Evolutionary conservation across 768 basidiomycete species (phyloP).

Genomic region (Polyporus arcularius): DNA sequence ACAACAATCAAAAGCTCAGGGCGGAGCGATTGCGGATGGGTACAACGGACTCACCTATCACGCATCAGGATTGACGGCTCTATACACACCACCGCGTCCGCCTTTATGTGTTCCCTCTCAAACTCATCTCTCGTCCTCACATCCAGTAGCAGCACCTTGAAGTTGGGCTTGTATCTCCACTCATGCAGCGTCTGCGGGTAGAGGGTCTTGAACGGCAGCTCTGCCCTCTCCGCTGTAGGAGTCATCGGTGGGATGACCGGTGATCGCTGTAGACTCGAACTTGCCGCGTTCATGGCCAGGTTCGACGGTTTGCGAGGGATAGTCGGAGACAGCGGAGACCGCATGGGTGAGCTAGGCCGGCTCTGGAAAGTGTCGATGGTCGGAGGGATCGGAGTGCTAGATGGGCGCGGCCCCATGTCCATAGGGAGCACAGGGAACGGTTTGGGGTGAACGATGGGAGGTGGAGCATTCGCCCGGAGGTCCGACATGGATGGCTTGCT

Average conservation of each 20-base stretch:
- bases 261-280: slow-evolving; percentile 37
- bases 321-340: slow-evolving; percentile 38
- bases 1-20: not conserved
- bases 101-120: slow-evolving; percentile 69
- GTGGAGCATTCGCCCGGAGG: slow-evolving; percentile 13
- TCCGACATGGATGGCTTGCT: slow-evolving; percentile 13
- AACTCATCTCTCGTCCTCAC: slow-evolving; percentile 80
- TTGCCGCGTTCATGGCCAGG: slow-evolving; percentile 30
- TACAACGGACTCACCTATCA: slow-evolving; percentile 53
- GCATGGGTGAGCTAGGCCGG: slow-evolving; percentile 55
- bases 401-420: slow-evolving; percentile 56
- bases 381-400: slow-evolving; percentile 70
- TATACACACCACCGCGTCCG: slow-evolving; percentile 73
- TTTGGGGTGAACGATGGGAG: slow-evolving; percentile 23
- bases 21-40: not conserved
- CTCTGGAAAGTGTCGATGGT: slow-evolving; percentile 57
- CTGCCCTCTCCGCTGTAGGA: slow-evolving; percentile 36
- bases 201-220: slow-evolving; percentile 62
- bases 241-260: slow-evolving; percentile 31
- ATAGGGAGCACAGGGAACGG: slow-evolving; percentile 46
- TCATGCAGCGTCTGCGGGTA: slow-evolving; percentile 58
- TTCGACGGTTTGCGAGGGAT: slow-evolving; percentile 46
- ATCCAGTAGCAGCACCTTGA: slow-evolving; percentile 77
- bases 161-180: slow-evolving; percentile 52
- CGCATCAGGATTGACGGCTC: slow-evolving; percentile 79